Evolutionary conservation across 1,284 basidiomycete genomes (phyloP).

Genomic region (Phellopilus nigrolimitatus): DNA sequence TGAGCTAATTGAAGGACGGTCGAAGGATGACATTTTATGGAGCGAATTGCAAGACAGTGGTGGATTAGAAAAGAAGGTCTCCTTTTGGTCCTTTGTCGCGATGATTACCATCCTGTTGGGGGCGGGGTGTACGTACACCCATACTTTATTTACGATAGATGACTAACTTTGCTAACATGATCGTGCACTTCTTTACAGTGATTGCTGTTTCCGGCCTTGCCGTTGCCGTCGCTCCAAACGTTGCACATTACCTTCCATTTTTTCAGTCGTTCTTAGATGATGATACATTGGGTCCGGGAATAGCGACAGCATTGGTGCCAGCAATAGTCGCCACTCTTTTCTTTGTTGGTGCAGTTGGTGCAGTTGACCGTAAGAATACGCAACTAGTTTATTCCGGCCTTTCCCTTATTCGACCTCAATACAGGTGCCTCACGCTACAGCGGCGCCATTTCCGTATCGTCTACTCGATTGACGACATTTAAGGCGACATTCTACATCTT

Average conservation of each 20-base stretch:
- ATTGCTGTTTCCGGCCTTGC: constrained; percentile 65
- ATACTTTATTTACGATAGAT: constrained; percentile 3
- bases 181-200: constrained; percentile 40
- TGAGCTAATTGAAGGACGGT: constrained; percentile 66
- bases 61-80: constrained; percentile 37
- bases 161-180: constrained; percentile 22
- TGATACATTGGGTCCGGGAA: constrained; percentile 47
- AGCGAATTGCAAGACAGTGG: constrained; percentile 61
- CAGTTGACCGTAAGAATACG: constrained; percentile 51
- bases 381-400: neutral
- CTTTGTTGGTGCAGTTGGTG: constrained; percentile 45
- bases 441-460: constrained; percentile 58
- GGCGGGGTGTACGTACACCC: constrained; percentile 49
- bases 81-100: constrained; percentile 54
- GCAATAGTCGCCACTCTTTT: constrained; percentile 57
- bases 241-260: constrained; percentile 66
- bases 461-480: constrained; percentile 55
- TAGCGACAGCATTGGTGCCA: constrained; percentile 64
- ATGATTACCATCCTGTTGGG: constrained; percentile 49
- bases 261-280: constrained; percentile 47
- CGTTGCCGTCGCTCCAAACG: constrained; percentile 63
- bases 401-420: constrained; percentile 10
- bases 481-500: constrained; percentile 66
- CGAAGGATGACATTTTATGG: constrained; percentile 80
- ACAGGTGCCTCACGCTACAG: constrained; percentile 47